Base-by-base conservation (phyloP, 495 filamentous ascomycete species). In the Talaromyces thailandensis region DNA sequence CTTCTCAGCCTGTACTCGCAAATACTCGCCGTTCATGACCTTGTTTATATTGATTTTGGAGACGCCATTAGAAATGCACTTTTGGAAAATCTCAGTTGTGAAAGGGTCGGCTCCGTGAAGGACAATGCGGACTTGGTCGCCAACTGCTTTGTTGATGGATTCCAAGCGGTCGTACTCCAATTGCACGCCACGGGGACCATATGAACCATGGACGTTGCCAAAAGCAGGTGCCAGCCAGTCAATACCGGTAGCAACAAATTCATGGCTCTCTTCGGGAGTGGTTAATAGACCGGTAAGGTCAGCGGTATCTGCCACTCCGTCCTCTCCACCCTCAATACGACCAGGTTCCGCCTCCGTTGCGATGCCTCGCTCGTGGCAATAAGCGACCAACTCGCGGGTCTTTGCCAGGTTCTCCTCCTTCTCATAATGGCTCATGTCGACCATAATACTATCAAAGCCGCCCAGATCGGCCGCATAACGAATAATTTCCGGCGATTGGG, bases 181-280 rank as follows among this genome's bases (percentile, higher is more conserved):
- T 76, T 82, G 82, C 26, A 91, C 88, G 0, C 89, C 90, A 11
- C 87, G 72, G 0, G 86, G 84, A 0, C 89, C 90, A 73, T 93
- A 95, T 66, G 87, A 84, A 6, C 91, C 90, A 76, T 93, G 90
- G 40, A 95, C 88, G 70, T 93, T 93, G 3, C 90, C 90, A 72
- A 95, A 93, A 8, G 89, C 88, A 0, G 91, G 91, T 11, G 90
- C 90, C 16, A 93, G 71, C 84, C 88, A 91, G 71, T 92, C 88
- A 64, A 93, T 91, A 0, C 91, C 90, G 26, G 88, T 91, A 9
- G 78, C 81, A 0, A 91, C 87, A 71, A 93, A 93, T 72, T 89
- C 84, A 69, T 83, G 74, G 43, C 87, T 88, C 71, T 93, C 84
- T 70, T 90, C 88, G 0, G 88, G 84, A 0, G 86, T 92, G n/a